phyloP scores from a whole-genome alignment of 2,329 filamentous ascomycete species.

The Ophiognomonia clavigignenti-juglandacearum region DNA sequence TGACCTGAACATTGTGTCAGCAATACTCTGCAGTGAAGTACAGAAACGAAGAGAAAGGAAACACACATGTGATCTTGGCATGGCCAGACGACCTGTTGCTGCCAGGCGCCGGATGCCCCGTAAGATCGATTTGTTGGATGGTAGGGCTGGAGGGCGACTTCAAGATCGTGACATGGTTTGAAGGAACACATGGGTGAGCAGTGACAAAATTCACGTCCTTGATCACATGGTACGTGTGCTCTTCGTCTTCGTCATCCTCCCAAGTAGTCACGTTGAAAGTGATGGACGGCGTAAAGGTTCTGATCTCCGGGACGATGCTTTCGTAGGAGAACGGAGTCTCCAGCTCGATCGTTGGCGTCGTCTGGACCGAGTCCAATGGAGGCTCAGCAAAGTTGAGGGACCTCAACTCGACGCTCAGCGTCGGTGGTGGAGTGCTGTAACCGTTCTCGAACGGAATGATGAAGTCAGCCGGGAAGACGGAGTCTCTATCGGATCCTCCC shows the following conservation, averaged over 20 bases:
- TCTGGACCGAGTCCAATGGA: constrained; percentile 35
- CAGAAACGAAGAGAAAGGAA: too few species aligned
- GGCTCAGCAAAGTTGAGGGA: constrained; percentile 44
- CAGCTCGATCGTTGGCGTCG: constrained; percentile 37
- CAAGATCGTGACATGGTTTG: constrained; percentile 51
- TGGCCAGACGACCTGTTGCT: constrained; percentile 39
- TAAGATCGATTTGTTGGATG: constrained; percentile 52
- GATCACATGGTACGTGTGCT: constrained; percentile 40
- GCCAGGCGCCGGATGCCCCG: constrained; percentile 33
- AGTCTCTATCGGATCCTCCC: constrained; percentile 50
- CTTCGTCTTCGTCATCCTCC: constrained; percentile 31
- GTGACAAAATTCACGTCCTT: constrained; percentile 63
- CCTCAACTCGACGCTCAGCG: constrained; percentile 43
- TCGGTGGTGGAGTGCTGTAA: constrained; percentile 43
- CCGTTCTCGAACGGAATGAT: constrained; percentile 54
- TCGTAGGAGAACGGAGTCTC: constrained; percentile 32
- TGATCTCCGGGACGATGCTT: constrained; percentile 26
- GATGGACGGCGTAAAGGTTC: constrained; percentile 35
- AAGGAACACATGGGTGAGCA: constrained; percentile 59
- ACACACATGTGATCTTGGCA: constrained; percentile 43
- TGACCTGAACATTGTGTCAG: constrained; percentile 42
- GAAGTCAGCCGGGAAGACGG: constrained; percentile 57
- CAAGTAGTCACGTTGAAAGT: constrained; percentile 38
- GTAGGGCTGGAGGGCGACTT: constrained; percentile 57
- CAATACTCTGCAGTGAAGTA: too few species aligned